Percentiles rank a stretch among this genome's conserved stretches.
phyloP scores from a whole-genome alignment of 2,329 filamentous ascomycete species.

The Alternaria tenuissima region DNA sequence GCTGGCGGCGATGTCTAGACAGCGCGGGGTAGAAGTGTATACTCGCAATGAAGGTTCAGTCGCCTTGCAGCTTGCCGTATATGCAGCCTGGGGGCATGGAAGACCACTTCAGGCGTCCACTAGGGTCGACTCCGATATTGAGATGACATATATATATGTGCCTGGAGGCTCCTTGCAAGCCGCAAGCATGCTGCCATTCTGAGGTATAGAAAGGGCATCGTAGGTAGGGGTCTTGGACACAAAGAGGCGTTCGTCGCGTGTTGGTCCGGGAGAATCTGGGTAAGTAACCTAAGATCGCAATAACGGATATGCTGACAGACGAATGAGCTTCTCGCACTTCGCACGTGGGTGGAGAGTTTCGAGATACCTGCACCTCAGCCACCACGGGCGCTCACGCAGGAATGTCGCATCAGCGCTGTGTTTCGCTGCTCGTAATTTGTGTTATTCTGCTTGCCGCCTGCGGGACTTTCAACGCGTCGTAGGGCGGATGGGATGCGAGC shows the following conservation, averaged over 20 bases:
- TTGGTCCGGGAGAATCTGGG: not conserved
- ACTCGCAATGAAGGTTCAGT: not conserved
- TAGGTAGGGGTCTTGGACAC: not conserved
- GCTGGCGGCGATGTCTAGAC: not conserved
- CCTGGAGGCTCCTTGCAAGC: not conserved
- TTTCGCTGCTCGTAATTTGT: not conserved
- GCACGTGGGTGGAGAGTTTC: not conserved
- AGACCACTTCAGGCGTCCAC: not conserved
- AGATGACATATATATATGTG: not conserved
- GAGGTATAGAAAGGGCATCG: not conserved
- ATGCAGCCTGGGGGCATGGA: not conserved
- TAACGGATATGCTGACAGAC: not conserved
- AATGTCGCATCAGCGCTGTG: not conserved
- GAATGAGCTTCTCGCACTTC: not conserved
- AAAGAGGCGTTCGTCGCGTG: not conserved
- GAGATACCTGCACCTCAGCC: not conserved
- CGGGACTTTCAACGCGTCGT: not conserved
- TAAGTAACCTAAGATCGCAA: not conserved
- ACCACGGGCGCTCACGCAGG: not conserved
- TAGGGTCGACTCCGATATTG: not conserved
- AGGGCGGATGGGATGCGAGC: not conserved
- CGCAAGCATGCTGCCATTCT: not conserved
- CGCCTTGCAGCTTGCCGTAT: not conserved
- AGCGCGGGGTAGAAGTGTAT: not conserved
- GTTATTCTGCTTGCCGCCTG: not conserved